phyloP scores from a whole-genome alignment of 225 moss, liverwort and hornwort genomes.

The Sphagnum tenellum region DNA sequence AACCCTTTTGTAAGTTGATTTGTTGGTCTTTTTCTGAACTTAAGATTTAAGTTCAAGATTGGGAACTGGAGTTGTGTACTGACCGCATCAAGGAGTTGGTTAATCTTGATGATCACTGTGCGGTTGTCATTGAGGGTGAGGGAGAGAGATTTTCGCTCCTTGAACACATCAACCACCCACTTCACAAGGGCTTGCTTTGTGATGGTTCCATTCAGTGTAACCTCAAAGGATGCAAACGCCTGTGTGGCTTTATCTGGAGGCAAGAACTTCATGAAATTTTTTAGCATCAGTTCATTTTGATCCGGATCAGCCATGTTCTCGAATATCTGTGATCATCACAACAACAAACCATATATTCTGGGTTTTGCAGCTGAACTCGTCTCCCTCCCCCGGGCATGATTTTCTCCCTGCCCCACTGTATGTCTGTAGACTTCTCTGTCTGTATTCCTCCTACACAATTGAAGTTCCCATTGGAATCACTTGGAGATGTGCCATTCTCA shows the following conservation, averaged over 20 bases:
- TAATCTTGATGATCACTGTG: slow-evolving; percentile 66
- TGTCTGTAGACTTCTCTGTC: neutral
- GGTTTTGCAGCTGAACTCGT: too few species aligned
- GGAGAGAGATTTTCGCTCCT: slow-evolving; percentile 79
- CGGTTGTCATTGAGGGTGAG: slow-evolving; percentile 89
- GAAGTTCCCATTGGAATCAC: neutral
- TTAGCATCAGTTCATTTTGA: slow-evolving; percentile 43
- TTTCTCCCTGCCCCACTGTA: too few species aligned
- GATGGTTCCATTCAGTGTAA: slow-evolving; percentile 55
- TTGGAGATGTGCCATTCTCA: neutral
- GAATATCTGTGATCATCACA: slow-evolving; percentile 52
- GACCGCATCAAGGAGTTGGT: slow-evolving; percentile 81
- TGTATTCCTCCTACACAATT: neutral
- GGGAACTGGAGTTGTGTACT: neutral
- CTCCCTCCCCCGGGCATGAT: too few species aligned
- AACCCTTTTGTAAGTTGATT: too few species aligned
- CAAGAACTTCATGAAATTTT: slow-evolving; percentile 56
- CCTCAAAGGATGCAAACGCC: slow-evolving; percentile 70
- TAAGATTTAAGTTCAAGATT: too few species aligned
- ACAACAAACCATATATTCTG: slow-evolving; percentile 3
- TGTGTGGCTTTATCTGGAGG: slow-evolving; percentile 60
- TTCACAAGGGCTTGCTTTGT: slow-evolving; percentile 70
- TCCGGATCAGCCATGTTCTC: slow-evolving; percentile 64
- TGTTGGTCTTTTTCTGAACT: too few species aligned
- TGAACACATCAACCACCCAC: slow-evolving; percentile 79